These are phyloP conservation scores for Talaromyces sp. DNA, from an alignment of 2,329 filamentous ascomycete genomes.

Conservation along the genomic window DNA sequence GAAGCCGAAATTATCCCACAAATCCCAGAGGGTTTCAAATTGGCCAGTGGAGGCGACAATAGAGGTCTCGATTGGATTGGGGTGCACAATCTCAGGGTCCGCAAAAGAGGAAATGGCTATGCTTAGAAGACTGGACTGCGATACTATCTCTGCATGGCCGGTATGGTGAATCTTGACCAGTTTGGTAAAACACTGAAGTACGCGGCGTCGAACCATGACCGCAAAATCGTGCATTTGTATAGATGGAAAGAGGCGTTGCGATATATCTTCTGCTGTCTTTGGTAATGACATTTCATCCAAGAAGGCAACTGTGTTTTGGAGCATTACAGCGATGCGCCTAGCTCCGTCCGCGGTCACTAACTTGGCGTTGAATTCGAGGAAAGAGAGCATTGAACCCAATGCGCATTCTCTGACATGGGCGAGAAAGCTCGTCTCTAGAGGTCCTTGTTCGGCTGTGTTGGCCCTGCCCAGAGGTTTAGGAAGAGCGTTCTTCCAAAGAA, in stretches of 20 bases:
- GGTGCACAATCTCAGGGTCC: conserved; percentile 71
- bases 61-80: conserved; percentile 77
- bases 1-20: conserved; percentile 90
- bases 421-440: conserved; percentile 86
- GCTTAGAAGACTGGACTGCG: conserved; percentile 88
- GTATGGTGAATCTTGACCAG: conserved; percentile 83
- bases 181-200: conserved; percentile 92
- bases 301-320: conserved; percentile 90
- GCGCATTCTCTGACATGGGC: conserved; percentile 94
- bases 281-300: conserved; percentile 78
- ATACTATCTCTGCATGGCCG: conserved; percentile 76
- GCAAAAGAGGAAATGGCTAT: conserved; percentile 88
- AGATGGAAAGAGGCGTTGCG: conserved; percentile 76
- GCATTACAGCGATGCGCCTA: conserved; percentile 86
- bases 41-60: conserved; percentile 86
- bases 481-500: conserved; percentile 95
- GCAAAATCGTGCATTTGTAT: conserved; percentile 87
- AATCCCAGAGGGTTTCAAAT: conserved; percentile 93
- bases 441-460: conserved; percentile 76
- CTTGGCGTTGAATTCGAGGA: conserved; percentile 88
- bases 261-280: conserved; percentile 81
- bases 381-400: conserved; percentile 83
- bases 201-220: conserved; percentile 86
- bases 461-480: conserved; percentile 93
- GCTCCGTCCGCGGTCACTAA: conserved; percentile 91